Conservation (phyloP, 805 yeast genomes). For the Ogataea philodendri region DNA sequence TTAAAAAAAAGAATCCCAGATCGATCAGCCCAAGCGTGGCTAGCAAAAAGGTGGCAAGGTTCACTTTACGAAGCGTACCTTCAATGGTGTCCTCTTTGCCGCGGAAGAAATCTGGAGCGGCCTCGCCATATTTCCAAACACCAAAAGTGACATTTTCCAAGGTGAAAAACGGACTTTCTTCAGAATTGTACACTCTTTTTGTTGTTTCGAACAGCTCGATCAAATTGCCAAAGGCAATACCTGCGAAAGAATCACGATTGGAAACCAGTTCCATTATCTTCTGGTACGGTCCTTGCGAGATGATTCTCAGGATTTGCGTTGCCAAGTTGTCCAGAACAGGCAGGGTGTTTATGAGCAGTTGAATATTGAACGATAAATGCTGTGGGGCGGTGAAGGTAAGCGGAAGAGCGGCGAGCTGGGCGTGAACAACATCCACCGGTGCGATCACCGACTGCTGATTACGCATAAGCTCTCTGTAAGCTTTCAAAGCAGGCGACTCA, state of each 20-base stretch:
- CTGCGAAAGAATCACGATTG: constrained; percentile 62
- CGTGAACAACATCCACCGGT: constrained; percentile 32
- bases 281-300: constrained; percentile 73
- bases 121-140: constrained; percentile 61
- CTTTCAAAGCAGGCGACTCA: constrained; percentile 26
- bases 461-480: constrained; percentile 27
- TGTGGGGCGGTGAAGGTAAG: constrained; percentile 56
- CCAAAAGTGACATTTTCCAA: constrained; percentile 72
- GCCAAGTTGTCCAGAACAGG: constrained; percentile 81
- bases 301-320: constrained; percentile 70
- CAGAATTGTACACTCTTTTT: constrained; percentile 61
- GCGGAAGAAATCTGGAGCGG: constrained; percentile 55
- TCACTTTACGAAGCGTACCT: constrained; percentile 75
- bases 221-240: constrained; percentile 60
- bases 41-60: constrained; percentile 82
- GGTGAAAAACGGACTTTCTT: constrained; percentile 68
- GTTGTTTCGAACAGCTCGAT: constrained; percentile 78
- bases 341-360: constrained; percentile 61
- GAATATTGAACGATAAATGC: constrained; percentile 57
- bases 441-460: constrained; percentile 19
- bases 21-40: constrained; percentile 83
- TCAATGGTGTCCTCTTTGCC: constrained; percentile 61
- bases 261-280: constrained; percentile 70
- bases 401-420: constrained; percentile 62
- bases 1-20: constrained; percentile 82